These are phyloP conservation scores for Aspergillus hiratsukae DNA, from an alignment of 2,329 filamentous ascomycete species.

Conservation along the genomic window DNA sequence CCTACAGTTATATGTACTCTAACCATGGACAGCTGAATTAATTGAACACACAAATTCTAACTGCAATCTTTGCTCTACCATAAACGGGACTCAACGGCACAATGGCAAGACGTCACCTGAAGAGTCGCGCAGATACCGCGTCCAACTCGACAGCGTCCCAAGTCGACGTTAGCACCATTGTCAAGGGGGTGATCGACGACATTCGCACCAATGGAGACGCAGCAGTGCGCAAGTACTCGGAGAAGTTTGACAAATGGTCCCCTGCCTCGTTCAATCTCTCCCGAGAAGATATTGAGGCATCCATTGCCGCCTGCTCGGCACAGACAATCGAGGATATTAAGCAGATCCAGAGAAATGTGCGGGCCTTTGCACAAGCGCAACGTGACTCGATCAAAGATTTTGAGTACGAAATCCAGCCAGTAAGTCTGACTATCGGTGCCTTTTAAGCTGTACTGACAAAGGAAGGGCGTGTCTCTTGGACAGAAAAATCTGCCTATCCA, in stretches of 20 bases:
- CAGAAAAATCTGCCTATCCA: conserved; percentile 49
- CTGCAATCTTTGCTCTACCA: too few relatives aligned
- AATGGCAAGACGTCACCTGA: conserved; percentile 2
- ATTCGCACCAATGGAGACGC: conserved; percentile 46
- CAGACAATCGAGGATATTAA: conserved; percentile 54
- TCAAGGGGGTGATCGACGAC: conserved; percentile 46
- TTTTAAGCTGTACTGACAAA: background rate
- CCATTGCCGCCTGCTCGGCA: conserved; percentile 41
- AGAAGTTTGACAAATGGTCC: conserved; percentile 54
- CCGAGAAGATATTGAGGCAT: conserved; percentile 39
- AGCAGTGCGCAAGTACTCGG: conserved; percentile 47
- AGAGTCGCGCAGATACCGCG: background rate
- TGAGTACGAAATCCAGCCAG: conserved; percentile 47
- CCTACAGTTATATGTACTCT: too few relatives aligned
- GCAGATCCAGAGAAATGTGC: conserved; percentile 48
- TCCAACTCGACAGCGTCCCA: background rate
- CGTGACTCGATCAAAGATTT: conserved; percentile 46
- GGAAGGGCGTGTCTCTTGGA: conserved; percentile 46
- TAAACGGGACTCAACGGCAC: too few relatives aligned
- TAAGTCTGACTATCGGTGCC: background rate
- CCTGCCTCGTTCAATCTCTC: conserved; percentile 49
- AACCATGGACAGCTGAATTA: too few relatives aligned
- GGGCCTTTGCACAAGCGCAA: conserved; percentile 48
- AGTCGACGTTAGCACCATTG: conserved; percentile 37
- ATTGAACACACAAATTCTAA: too few relatives aligned